Base-by-base conservation (phyloP, 257 asterid species). In the Nicotiana obtusifolia region DNA sequence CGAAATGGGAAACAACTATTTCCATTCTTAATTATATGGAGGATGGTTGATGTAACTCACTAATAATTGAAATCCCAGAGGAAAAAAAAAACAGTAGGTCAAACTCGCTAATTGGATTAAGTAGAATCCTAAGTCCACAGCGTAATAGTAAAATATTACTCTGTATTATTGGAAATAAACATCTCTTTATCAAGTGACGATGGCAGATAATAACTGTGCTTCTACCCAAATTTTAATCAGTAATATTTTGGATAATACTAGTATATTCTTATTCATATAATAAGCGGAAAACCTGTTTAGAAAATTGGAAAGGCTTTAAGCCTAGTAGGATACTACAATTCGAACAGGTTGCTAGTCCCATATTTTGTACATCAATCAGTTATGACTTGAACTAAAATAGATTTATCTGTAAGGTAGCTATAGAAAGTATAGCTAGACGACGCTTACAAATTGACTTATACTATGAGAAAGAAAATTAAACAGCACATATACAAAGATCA, bases 111-210 rank as follows among this genome's bases (percentile, higher is more conserved):
- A 49, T 75, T 26, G 80, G 64, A 75, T 26, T 26, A 49, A 49
- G 80, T 49, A 49, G 64, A 75, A 75, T 75, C 79, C 61, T 73
- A 75, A 49, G 80, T 49, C 1, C 62, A 75, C 62, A 75, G 2
- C 26, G 61, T 24, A 37, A 2, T 49, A 22, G 7, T 44, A 44
- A 24, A 75, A 73, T 49, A 22, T 20, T 5, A 22, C 4, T 15
- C 44, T 75, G 33, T 35, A 75, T 75, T 75, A 14, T 30, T 16
- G 26, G 62, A 75, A 75, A 75, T 49, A 5, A 75, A 30, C 80
- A 16, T 49, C 80, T 75, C 28, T 10, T 49, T 75, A 75, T 75
- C 17, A 49, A 15, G 62, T 49, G 62, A 75, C 14, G 14, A 49
- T 49, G 41, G 15, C 10, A 75, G 62, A 75, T 49, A 49, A 75